Percentiles rank a stretch among this genome's conserved stretches.
These are phyloP conservation scores for Ophiostoma quercus DNA, from an alignment of 2,329 filamentous ascomycete species.

Conservation along the genomic window DNA sequence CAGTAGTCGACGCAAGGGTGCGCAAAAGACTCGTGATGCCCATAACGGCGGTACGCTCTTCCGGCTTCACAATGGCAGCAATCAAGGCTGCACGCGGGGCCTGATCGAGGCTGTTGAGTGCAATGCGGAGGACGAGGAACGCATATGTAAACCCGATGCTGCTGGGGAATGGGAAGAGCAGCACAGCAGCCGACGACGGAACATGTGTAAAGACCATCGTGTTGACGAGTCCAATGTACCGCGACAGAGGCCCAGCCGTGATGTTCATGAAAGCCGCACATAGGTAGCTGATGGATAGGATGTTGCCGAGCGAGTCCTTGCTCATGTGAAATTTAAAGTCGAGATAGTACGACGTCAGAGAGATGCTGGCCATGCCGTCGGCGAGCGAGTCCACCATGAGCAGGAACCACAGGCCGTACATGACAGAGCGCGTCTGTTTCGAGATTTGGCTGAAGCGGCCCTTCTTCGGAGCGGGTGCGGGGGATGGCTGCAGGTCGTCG, in stretches of 20 bases:
- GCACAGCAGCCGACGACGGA: conserved; percentile 56
- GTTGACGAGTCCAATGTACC: conserved; percentile 56
- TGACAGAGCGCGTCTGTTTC: conserved; percentile 49
- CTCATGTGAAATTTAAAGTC: conserved; percentile 50
- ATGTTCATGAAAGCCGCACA: conserved; percentile 50
- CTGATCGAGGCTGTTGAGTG: conserved; percentile 65
- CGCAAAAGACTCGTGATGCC: conserved; percentile 59
- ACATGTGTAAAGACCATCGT: conserved; percentile 61
- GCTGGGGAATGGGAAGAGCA: conserved; percentile 54
- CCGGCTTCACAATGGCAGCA: conserved; percentile 58
- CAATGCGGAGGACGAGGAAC: conserved; percentile 54
- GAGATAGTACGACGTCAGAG: conserved; percentile 55
- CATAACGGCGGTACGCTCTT: conserved; percentile 65
- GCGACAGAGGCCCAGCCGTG: conserved; percentile 53
- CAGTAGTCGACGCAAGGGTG: conserved; percentile 52
- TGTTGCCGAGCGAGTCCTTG: conserved; percentile 56
- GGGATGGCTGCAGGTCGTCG: conserved; percentile 7
- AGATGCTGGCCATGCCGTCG: conserved; percentile 59
- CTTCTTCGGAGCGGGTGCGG: conserved; percentile 31
- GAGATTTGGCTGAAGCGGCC: conserved; percentile 53
- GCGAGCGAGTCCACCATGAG: conserved; percentile 60
- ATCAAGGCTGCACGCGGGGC: conserved; percentile 62
- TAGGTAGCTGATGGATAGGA: conserved; percentile 51
- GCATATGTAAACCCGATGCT: conserved; percentile 48
- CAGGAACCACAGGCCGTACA: conserved; percentile 61